Evolutionary conservation across 2,329 filamentous ascomycete species (phyloP), one percentile per base, ranked within the genome.

Genomic region (Cytospora paraplurivora): DNA sequence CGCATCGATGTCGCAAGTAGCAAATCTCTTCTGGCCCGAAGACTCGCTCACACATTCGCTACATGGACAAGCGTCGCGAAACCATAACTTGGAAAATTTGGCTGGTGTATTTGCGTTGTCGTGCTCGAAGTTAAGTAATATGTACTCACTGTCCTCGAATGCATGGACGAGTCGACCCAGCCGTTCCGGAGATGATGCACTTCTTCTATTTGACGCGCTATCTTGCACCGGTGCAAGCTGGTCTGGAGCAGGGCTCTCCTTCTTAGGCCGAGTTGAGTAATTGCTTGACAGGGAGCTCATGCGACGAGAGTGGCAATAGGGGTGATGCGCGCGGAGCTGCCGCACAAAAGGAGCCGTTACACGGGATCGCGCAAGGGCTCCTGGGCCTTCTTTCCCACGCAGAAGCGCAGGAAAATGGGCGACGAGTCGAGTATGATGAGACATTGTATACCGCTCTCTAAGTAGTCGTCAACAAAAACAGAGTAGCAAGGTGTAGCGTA

Each of bases 11-110:
- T 80, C 76, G 34, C 74, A 73, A 4, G 78, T 79, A 1, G 76
- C 75, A 68, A 81, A 82, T 64, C 75, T 82, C 72, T 86, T 85
- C 66, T 88, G 85, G 52, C 84, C 85, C 1, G 86, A 87, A n/a
- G 82, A 78, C 1, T 77, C 76, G 66, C 87, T 82, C 59, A 83
- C 77, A 71, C 86, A 88, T 12, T 69, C 69, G 0, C 72, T 62
- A 68, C 86, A 88, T 41, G 75, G 72, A 69, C 86, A 88, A 21
- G 76, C 74, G 68, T 88, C 85, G 33, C 86, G 84, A 17, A 87
- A 73, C 62, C 72, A 76, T 19, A 62, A 17, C n/a, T 50, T 41
- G 17, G 53, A 44, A 8, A 62, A 34, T 4, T 17, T 13, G 33
- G 27, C 32, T 21, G 33, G 19, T 15, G 13, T 21, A 7, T 21